phyloP scores from a whole-genome alignment of 371 early-diverging fungal genomes.

The Blastocladiella emersonii region DNA sequence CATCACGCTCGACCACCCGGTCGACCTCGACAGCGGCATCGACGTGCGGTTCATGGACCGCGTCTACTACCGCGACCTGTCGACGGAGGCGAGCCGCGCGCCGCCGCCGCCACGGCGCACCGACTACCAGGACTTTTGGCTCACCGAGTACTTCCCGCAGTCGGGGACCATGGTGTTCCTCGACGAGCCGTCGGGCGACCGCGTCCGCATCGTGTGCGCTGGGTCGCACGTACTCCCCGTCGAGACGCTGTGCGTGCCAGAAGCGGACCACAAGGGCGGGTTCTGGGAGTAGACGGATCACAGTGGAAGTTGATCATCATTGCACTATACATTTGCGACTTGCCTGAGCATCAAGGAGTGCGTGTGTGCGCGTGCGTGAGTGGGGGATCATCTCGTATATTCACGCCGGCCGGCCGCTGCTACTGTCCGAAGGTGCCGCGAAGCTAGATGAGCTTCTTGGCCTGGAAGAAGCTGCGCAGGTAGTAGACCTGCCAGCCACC shows the following conservation, averaged over 20 bases:
- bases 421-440: too few relatives aligned
- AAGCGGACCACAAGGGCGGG: too few relatives aligned
- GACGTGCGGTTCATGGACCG: background rate
- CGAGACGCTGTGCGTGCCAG: too few relatives aligned
- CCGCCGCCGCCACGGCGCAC: too few relatives aligned
- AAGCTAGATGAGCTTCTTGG: constrained; percentile 68
- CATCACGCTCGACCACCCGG: background rate
- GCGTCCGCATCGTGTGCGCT: background rate
- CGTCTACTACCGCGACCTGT: background rate
- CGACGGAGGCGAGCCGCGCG: background rate
- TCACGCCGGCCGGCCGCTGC: too few relatives aligned
- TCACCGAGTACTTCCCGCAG: background rate
- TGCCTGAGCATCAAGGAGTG: too few relatives aligned
- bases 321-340: too few relatives aligned
- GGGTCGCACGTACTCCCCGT: background rate
- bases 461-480: constrained; percentile 66
- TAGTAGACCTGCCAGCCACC: constrained; percentile 73
- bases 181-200: background rate
- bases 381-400: too few relatives aligned
- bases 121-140: background rate
- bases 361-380: background rate
- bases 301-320: too few relatives aligned
- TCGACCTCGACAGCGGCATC: background rate
- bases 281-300: too few relatives aligned
- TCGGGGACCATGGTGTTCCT: background rate